phyloP scores from a whole-genome alignment of 345 rosid species.

The Hibiscus trionum region DNA sequence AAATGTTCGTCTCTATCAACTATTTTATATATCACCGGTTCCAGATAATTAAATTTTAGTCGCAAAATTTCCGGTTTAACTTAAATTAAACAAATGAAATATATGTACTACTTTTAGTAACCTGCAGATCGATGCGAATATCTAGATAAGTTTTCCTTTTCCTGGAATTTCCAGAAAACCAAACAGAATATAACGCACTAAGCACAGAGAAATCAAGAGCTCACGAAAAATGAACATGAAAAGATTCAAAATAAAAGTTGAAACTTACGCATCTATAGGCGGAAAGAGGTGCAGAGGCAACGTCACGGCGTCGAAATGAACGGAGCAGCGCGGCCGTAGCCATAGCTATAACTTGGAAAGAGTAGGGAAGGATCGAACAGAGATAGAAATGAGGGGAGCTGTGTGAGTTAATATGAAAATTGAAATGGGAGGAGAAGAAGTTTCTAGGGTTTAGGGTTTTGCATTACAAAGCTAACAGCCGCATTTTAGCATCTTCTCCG shows the following conservation, averaged over 20 bases:
- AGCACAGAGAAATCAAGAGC: neutral
- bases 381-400: neutral
- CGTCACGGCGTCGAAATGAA: conserved; percentile 60
- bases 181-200: neutral
- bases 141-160: neutral
- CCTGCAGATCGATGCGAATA: neutral
- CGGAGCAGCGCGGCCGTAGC: conserved; percentile 63
- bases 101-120: neutral
- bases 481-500: neutral
- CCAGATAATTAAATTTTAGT: neutral
- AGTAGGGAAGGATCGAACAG: neutral
- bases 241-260: neutral
- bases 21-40: neutral
- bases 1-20: neutral
- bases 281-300: conserved; percentile 44
- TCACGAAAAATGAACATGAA: neutral
- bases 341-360: conserved; percentile 24
- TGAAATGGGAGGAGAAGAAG: neutral
- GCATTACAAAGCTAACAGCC: neutral
- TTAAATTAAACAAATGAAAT: neutral
- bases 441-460: conserved; percentile 40
- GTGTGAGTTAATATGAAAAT: neutral
- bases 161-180: neutral
- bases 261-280: conserved; percentile 56
- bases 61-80: neutral